Conservation (phyloP, 768 basidiomycete species). For the Termitomyces sp. region DNA sequence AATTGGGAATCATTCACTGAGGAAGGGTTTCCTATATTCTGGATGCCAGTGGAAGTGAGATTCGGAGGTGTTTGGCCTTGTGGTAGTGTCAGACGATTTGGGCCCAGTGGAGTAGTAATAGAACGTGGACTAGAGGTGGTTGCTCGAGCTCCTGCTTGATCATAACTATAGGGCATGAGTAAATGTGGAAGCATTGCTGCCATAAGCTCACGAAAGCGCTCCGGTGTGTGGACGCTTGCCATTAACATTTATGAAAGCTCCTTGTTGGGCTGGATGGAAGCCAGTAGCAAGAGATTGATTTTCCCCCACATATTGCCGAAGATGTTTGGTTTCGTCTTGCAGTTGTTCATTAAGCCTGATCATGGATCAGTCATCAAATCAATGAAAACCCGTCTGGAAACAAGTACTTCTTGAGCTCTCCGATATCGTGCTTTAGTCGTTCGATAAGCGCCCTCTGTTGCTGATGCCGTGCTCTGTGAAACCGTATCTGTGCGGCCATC, state of each 20-base stretch:
- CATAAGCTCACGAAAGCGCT: slow-evolving; percentile 32
- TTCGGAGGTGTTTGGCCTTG: slow-evolving; percentile 49
- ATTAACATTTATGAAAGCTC: slow-evolving; percentile 45
- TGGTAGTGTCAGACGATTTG: slow-evolving; percentile 63
- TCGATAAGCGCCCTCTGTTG: slow-evolving; percentile 52
- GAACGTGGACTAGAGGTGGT: slow-evolving; percentile 59
- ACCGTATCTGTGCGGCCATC: slow-evolving; percentile 60
- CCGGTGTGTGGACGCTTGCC: slow-evolving; percentile 60
- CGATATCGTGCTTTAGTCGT: slow-evolving; percentile 41
- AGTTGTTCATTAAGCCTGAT: slow-evolving; percentile 46
- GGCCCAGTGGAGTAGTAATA: slow-evolving; percentile 47
- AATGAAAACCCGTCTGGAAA: slow-evolving; percentile 2
- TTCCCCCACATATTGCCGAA: slow-evolving; percentile 29
- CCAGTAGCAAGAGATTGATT: slow-evolving; percentile 14
- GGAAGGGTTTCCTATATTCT: slow-evolving; percentile 10
- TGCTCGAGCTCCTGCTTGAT: slow-evolving; percentile 20
- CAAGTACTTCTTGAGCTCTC: slow-evolving; percentile 53
- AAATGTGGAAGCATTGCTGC: background rate
- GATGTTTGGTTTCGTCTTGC: slow-evolving; percentile 41
- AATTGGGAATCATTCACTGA: slow-evolving; percentile 21
- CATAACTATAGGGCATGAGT: slow-evolving; percentile 14
- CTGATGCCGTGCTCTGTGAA: slow-evolving; percentile 51
- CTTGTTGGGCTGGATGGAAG: slow-evolving; percentile 26
- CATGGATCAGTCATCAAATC: slow-evolving; percentile 1
- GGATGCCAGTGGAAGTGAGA: slow-evolving; percentile 24